Percentiles rank a stretch among this genome's conserved stretches.
These are phyloP conservation scores for Solanum paucissectum DNA, from an alignment of 257 asterid genomes.

Conservation along the genomic window DNA sequence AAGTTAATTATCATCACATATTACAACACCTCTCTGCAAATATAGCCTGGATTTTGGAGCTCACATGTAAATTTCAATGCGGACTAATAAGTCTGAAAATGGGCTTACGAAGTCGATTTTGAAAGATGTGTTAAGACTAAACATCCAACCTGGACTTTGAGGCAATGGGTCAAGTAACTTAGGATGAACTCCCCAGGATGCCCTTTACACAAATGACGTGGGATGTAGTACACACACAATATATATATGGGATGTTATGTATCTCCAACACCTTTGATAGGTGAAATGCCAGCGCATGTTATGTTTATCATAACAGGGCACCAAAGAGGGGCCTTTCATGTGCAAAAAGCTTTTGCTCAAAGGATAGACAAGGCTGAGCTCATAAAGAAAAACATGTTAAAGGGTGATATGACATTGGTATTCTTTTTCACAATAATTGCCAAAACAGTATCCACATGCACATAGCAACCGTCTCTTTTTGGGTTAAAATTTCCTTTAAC, in stretches of 20 bases:
- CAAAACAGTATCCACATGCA: background rate
- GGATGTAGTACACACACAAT: background rate
- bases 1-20: background rate
- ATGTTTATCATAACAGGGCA: background rate
- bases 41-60: background rate
- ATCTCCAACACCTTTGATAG: background rate
- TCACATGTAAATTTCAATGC: background rate
- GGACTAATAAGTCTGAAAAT: background rate
- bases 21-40: background rate
- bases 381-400: background rate
- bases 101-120: background rate
- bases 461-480: background rate
- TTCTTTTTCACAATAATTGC: background rate
- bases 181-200: background rate
- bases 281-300: background rate
- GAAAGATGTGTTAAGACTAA: background rate
- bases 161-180: background rate
- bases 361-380: background rate
- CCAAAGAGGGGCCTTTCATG: background rate
- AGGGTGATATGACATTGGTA: background rate
- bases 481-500: background rate
- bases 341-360: background rate
- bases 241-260: background rate
- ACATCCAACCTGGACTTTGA: background rate
- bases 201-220: background rate